A percentile compares a stretch with the other conserved stretches of the same genome.
phyloP scores from a whole-genome alignment of 2,329 filamentous ascomycete species.

The Domatiomyces globalis region DNA sequence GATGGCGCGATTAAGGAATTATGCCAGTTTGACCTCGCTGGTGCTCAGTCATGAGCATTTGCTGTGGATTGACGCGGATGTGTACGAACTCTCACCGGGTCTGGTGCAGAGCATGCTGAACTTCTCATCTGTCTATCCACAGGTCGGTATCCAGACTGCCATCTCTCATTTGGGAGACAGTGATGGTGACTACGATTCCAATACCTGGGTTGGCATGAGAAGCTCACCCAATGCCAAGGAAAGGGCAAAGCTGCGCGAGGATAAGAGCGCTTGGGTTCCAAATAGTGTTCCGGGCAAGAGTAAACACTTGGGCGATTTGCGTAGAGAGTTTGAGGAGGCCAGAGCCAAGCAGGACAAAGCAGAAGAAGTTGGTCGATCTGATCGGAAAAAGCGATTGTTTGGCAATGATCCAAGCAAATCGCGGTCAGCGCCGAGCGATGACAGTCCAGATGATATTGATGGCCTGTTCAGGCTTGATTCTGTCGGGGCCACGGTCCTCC shows the following conservation, averaged over 20 bases:
- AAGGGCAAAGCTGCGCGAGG: neutral
- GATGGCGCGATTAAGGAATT: conserved; percentile 5
- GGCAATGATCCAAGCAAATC: neutral
- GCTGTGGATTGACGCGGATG: conserved; percentile 8
- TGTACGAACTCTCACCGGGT: neutral
- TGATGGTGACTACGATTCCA: neutral
- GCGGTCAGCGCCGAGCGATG: neutral
- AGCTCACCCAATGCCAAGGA: neutral
- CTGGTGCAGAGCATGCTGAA: neutral
- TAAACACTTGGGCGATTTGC: neutral
- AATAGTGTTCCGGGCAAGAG: conserved; percentile 5
- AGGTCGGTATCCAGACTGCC: neutral
- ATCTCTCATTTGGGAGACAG: neutral
- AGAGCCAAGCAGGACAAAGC: neutral
- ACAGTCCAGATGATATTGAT: neutral
- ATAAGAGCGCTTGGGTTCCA: conserved; percentile 1
- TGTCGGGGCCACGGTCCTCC: neutral
- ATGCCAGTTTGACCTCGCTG: conserved; percentile 4
- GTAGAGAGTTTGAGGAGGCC: neutral
- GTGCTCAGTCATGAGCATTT: neutral
- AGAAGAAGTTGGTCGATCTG: neutral
- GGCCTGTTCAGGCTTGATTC: neutral
- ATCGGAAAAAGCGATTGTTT: neutral
- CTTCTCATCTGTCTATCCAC: neutral
- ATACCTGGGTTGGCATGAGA: neutral